Evolutionary conservation across 2,329 filamentous ascomycete genomes (phyloP).

Genomic region (Apiospora pterosperma): DNA sequence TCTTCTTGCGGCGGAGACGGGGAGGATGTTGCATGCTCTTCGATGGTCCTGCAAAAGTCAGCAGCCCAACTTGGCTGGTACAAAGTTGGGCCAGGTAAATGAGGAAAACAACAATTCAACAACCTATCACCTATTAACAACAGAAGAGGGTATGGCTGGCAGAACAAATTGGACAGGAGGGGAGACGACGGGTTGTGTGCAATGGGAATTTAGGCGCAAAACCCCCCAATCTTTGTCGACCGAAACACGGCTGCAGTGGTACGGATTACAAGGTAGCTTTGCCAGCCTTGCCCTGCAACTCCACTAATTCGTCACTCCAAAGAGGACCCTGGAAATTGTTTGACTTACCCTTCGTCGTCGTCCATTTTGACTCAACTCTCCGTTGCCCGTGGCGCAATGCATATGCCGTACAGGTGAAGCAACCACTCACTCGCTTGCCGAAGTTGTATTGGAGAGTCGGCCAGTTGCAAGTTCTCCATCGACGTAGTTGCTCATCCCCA

Average conservation of each 20-base stretch:
- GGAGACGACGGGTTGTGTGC: neutral
- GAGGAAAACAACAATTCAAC: neutral
- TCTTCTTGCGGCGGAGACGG: conserved; percentile 1
- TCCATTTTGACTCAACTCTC: neutral
- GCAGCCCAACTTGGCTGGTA: neutral
- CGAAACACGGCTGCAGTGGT: neutral
- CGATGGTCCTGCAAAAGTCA: neutral
- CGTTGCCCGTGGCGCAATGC: neutral
- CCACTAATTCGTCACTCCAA: neutral
- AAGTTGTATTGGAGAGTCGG: neutral
- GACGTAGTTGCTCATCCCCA: neutral
- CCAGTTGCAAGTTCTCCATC: neutral
- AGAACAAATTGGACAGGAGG: neutral
- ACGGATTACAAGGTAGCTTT: too few relatives aligned
- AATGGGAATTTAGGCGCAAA: neutral
- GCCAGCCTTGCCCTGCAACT: neutral
- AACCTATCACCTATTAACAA: neutral
- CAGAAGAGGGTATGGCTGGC: neutral
- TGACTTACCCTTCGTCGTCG: neutral
- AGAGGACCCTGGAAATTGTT: neutral
- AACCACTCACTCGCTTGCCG: neutral
- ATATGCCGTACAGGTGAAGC: neutral
- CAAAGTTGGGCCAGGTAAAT: neutral
- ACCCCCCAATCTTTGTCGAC: neutral
- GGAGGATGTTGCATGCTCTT: neutral